Conservation (phyloP, 2,329 filamentous ascomycete genomes). For the Aspergillus sp. region DNA sequence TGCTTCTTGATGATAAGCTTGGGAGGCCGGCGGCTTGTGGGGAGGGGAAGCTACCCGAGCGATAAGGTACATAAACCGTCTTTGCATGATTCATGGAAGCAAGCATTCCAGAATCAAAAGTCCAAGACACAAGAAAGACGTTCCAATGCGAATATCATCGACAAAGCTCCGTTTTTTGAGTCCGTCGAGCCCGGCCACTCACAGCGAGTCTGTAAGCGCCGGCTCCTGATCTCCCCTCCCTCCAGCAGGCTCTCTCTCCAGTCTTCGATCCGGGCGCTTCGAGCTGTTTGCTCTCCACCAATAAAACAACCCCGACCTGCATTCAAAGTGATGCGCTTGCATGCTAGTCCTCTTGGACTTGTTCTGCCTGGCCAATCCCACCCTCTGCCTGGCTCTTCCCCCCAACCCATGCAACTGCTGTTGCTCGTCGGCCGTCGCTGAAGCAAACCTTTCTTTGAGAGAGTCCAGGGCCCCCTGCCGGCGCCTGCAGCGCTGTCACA, state of each 20-base stretch:
- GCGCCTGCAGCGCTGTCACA: constrained; percentile 34
- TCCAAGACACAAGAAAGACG: background rate
- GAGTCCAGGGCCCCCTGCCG: constrained; percentile 3
- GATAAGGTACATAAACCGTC: background rate
- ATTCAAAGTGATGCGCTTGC: constrained; percentile 35
- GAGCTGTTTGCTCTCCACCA: constrained; percentile 22
- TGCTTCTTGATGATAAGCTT: constrained; percentile 3
- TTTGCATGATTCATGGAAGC: background rate
- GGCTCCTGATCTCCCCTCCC: constrained; percentile 18
- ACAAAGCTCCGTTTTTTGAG: background rate
- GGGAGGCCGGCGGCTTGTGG: background rate
- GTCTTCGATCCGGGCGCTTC: constrained; percentile 31
- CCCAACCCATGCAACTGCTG: constrained; percentile 8
- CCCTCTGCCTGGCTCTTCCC: background rate
- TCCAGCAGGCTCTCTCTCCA: constrained; percentile 18
- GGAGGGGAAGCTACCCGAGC: background rate
- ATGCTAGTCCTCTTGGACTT: constrained; percentile 20
- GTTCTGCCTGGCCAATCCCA: constrained; percentile 2
- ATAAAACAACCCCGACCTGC: constrained; percentile 19
- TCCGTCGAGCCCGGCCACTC: constrained; percentile 1
- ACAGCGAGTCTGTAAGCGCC: constrained; percentile 26
- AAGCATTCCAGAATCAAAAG: background rate
- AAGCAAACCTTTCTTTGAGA: constrained; percentile 4
- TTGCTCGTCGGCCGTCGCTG: background rate
- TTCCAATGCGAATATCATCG: background rate